Evolutionary conservation across 2,329 filamentous ascomycete genomes (phyloP).

Genomic region (Colletotrichum plurivorum): DNA sequence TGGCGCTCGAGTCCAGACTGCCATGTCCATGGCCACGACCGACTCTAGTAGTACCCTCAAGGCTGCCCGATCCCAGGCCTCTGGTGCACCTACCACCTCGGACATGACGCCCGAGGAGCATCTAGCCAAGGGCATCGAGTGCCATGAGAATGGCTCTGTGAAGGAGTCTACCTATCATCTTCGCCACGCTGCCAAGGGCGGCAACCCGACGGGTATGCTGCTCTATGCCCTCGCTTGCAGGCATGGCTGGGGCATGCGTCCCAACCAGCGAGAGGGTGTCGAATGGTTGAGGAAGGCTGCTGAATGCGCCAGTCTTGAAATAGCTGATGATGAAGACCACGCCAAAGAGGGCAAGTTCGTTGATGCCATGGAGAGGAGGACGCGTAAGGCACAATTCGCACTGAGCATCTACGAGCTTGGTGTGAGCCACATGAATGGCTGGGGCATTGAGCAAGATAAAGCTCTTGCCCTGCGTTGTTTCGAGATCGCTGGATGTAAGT

Average conservation of each 20-base stretch:
- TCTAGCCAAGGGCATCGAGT: slow-evolving; percentile 88
- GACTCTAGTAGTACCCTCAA: slow-evolving; percentile 70
- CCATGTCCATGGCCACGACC: slow-evolving; percentile 64
- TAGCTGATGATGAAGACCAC: slow-evolving; percentile 84
- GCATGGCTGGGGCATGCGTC: slow-evolving; percentile 97
- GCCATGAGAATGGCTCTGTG: slow-evolving; percentile 88
- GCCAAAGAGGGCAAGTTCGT: slow-evolving; percentile 74
- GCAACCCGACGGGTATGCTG: slow-evolving; percentile 94
- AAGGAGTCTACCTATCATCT: slow-evolving; percentile 98
- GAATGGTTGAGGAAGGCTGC: slow-evolving; percentile 94
- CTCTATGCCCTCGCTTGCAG: slow-evolving; percentile 94
- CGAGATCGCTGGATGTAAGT: slow-evolving; percentile 90
- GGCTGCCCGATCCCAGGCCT: slow-evolving; percentile 57
- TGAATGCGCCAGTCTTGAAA: slow-evolving; percentile 84
- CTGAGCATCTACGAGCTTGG: slow-evolving; percentile 96
- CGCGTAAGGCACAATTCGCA: slow-evolving; percentile 92
- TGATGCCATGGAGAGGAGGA: slow-evolving; percentile 80
- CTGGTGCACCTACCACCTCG: slow-evolving; percentile 69
- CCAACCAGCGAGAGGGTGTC: slow-evolving; percentile 91
- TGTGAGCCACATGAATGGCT: slow-evolving; percentile 97
- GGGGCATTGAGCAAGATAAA: slow-evolving; percentile 96
- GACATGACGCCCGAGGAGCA: slow-evolving; percentile 90
- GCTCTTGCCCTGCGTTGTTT: slow-evolving; percentile 90
- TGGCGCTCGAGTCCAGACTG: slow-evolving; percentile 57
- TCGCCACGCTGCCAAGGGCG: slow-evolving; percentile 86